These are phyloP conservation scores for Penicillium bialowiezense DNA, from an alignment of 495 filamentous ascomycete species.

Conservation along the genomic window DNA sequence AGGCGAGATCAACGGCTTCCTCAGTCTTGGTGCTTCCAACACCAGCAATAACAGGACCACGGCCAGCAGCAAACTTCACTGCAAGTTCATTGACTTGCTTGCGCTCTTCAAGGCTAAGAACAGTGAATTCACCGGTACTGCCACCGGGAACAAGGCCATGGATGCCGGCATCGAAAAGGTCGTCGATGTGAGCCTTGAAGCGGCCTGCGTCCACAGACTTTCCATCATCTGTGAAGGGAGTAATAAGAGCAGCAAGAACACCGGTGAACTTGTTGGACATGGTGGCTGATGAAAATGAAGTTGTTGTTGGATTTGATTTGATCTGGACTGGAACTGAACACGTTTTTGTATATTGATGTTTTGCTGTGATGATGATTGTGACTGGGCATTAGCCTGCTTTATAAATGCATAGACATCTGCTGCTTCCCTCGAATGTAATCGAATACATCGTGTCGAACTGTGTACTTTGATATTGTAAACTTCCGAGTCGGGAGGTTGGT, in stretches of 20 bases:
- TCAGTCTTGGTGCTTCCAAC: slow-evolving; percentile 24
- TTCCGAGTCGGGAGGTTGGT: too few species aligned
- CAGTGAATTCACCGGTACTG: slow-evolving; percentile 38
- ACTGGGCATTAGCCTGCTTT: too few species aligned
- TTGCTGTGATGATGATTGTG: too few species aligned
- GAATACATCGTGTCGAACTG: too few species aligned
- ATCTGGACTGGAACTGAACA: too few species aligned
- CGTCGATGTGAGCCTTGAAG: slow-evolving; percentile 32
- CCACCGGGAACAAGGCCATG: slow-evolving; percentile 39
- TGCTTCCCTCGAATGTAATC: too few species aligned
- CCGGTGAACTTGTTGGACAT: slow-evolving; percentile 12
- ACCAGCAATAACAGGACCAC: slow-evolving; percentile 31
- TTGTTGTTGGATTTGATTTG: too few species aligned
- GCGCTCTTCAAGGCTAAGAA: slow-evolving; percentile 25
- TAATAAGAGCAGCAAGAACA: slow-evolving; percentile 36
- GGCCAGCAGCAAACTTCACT: slow-evolving; percentile 30
- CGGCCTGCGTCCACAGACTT: slow-evolving; percentile 26
- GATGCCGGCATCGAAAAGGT: slow-evolving; percentile 28
- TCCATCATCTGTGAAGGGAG: slow-evolving; percentile 33
- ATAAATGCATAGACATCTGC: too few species aligned
- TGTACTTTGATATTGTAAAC: too few species aligned
- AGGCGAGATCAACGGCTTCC: slow-evolving; percentile 31
- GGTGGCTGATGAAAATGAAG: too few species aligned
- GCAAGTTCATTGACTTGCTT: slow-evolving; percentile 37
- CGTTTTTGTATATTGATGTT: too few species aligned